phyloP scores from a whole-genome alignment of 768 basidiomycete genomes.

The Russula olivacea region DNA sequence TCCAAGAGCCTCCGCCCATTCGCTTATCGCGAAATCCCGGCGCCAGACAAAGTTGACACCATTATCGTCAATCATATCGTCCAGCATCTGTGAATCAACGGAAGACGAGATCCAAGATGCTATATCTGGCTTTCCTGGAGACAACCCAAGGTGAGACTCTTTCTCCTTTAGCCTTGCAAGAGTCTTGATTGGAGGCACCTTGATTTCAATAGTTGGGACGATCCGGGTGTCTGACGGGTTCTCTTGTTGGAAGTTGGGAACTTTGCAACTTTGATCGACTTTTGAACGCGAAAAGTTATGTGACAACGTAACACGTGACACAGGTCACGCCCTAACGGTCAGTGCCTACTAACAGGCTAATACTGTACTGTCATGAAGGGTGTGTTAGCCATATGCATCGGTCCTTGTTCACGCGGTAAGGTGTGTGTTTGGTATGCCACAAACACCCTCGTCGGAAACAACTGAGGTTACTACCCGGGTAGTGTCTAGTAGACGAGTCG shows the following conservation, averaged over 20 bases:
- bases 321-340: no score
- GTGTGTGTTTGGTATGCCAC: no score
- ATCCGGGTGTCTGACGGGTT: background rate
- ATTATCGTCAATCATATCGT: conserved; percentile 33
- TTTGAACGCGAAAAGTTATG: no score
- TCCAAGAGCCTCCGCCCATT: conserved; percentile 52
- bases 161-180: conserved; percentile 48
- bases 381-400: no score
- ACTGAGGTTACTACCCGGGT: no score
- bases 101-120: conserved; percentile 57
- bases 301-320: no score
- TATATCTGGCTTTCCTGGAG: conserved; percentile 45
- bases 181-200: conserved; percentile 34
- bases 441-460: no score
- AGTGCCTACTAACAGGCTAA: no score
- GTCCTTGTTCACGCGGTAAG: no score
- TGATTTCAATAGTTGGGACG: conserved; percentile 25
- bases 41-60: conserved; percentile 39
- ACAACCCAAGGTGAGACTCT: conserved; percentile 30
- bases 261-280: background rate
- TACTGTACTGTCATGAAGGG: no score
- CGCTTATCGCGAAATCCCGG: conserved; percentile 44
- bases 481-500: no score
- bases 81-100: conserved; percentile 19
- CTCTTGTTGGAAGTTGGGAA: no score